Base-by-base conservation (phyloP, 148 eudicot genomes). In the Salicornia ramosissima region DNA sequence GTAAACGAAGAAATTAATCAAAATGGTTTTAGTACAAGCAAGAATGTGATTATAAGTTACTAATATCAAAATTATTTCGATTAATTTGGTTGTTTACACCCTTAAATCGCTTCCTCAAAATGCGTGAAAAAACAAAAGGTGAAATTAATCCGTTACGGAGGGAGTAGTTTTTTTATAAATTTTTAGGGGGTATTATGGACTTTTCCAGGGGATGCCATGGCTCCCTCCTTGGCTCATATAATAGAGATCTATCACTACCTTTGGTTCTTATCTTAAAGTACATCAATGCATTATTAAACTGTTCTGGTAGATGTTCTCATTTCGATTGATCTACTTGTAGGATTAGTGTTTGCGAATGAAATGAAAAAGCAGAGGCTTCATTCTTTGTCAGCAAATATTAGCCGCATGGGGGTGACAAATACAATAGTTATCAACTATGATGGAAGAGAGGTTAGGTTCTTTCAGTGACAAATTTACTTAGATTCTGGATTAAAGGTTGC, bases 391-490 rank as follows among this genome's bases (percentile, higher is more conserved):
- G 96, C 96, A 61, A 94, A 94, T 79, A 73, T 94, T 71, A 84
- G 85, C 72, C 92, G 98, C 43, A 81, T 94, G 97, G 98, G 98
- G 59, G 98, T 94, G 58, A 94, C 98, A 75, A 94, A 94, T 74
- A 81, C 98, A 47, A 53, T 90, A 30, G 88, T 94, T 56, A 83
- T 87, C 79, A 93, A 85, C 75, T 88, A 90, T 72, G 98, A 94
- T 70, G 98, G 97, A 59, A 85, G 96, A 68, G 98, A 94, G 92
- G 98, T 93, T 52, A 74, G 79, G 14, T 36, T 71, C 26, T 65
- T 71, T 11, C 36, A 46, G 68, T 34, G 52, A 13, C 21, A 50
- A 36, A 18, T 30, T 65, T 36, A 24, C 21, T 36, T 64, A 62
- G 46, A 46, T 36, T 34, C 36, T 50, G 49, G 34, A 36, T 61